phyloP scores from a whole-genome alignment of 306 rosid species.

The Inga laurina region DNA sequence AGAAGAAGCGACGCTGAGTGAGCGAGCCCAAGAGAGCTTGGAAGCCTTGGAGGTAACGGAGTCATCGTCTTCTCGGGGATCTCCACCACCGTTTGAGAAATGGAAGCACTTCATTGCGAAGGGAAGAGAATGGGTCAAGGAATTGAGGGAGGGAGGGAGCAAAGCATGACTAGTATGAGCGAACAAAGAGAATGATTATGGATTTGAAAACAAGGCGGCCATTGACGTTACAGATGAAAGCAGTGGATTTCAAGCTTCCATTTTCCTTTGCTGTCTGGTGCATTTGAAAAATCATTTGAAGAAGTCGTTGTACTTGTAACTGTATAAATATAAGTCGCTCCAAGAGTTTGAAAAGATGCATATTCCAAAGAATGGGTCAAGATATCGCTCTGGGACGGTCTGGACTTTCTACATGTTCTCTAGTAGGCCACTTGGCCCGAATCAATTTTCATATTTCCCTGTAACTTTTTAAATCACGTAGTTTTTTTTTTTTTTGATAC shows the following conservation, averaged over 20 bases:
- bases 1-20: slow-evolving; percentile 83
- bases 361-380: not conserved
- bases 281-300: not conserved
- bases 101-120: slow-evolving; percentile 81
- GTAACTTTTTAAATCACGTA: not conserved
- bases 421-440: not conserved
- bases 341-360: not conserved
- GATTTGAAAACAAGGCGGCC: not conserved
- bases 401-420: not conserved
- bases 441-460: not conserved
- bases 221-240: not conserved
- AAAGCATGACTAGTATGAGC: not conserved
- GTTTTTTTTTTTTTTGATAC: too few relatives aligned
- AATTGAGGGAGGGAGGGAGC: not conserved
- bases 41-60: slow-evolving; percentile 55
- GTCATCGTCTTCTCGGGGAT: not conserved
- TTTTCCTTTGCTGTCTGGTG: not conserved
- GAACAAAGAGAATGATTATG: not conserved
- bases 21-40: slow-evolving; percentile 88
- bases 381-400: not conserved
- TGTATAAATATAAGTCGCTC: not conserved
- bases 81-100: slow-evolving; percentile 60
- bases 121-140: not conserved
- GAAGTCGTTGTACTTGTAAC: not conserved
- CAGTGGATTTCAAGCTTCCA: not conserved